Base-by-base conservation (phyloP, 768 basidiomycete species). In the Lactifluus rugatus region DNA sequence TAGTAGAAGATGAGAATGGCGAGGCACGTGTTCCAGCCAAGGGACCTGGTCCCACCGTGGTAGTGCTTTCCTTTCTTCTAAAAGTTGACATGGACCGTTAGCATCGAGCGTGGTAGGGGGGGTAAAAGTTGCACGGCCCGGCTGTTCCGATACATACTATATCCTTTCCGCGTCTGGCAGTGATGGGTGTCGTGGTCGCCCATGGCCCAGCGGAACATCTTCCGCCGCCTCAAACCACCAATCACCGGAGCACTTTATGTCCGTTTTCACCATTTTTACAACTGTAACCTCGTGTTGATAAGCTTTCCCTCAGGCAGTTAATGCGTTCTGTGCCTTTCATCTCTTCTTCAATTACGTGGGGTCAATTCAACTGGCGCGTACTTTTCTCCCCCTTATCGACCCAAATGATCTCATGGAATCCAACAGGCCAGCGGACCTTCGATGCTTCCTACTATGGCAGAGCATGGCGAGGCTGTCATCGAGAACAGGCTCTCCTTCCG, bases 41-140 rank as follows among this genome's bases (percentile, higher is more conserved):
- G 31, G 71, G 68, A 37, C 67, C 19, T 44, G 19, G 19, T 42
- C n/a, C 67, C 9, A 70, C 61, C 41, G 75, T 75, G 63, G 79
- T 82, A 36, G 75, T 67, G 25, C 77, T 68, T 10, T 72, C 66
- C 69, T 78, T 85, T 63, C 86, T 77, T 70, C 84, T 89, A 83
- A 90, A 90, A n/a, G 86, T 87, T 61, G 84, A 85, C 87, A 89
- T 87, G 13, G n/a, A n/a, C n/a, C n/a, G n/a, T n/a, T n/a, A n/a
- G n/a, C n/a, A n/a, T n/a, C n/a, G n/a, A n/a, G n/a, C n/a, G n/a
- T n/a, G n/a, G n/a, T n/a, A n/a, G n/a, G n/a, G n/a, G n/a, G n/a
- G n/a, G n/a, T n/a, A n/a, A n/a, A n/a, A n/a, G n/a, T n/a, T n/a
- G 21, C 34, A 34, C 34, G 34, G 34, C 10, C 34, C 34, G 34